Conservation (phyloP, 1,284 basidiomycete genomes). For the Phellopilus nigrolimitatus region DNA sequence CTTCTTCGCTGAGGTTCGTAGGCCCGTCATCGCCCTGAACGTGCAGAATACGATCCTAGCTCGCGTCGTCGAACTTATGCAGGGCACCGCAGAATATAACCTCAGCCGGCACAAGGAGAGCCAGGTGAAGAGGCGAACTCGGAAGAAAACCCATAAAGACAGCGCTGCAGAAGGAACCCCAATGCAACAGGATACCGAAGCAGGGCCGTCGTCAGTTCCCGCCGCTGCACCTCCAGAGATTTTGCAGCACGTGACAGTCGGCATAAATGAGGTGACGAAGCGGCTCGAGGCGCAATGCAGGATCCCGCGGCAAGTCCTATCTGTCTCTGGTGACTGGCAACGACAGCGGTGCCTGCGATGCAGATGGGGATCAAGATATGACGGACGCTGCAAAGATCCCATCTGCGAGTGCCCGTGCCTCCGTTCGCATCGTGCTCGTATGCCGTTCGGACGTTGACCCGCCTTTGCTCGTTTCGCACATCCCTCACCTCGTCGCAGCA, state of each 20-base stretch:
- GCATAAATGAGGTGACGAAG: constrained; percentile 81
- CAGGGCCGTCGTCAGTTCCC: constrained; percentile 12
- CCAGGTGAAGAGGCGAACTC: constrained; percentile 29
- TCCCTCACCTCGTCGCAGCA: constrained; percentile 68
- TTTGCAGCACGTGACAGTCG: constrained; percentile 53
- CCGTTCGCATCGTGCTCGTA: constrained; percentile 52
- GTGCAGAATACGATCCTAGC: constrained; percentile 57
- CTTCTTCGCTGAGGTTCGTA: constrained; percentile 28
- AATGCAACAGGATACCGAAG: constrained; percentile 18
- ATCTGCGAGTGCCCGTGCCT: constrained; percentile 17
- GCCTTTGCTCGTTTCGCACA: constrained; percentile 61
- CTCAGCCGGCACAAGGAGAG: constrained; percentile 28
- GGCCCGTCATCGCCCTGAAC: constrained; percentile 62
- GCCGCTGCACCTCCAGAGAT: constrained; percentile 35
- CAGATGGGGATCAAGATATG: background rate
- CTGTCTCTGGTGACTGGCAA: constrained; percentile 2
- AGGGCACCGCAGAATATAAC: constrained; percentile 46
- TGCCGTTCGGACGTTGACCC: constrained; percentile 73
- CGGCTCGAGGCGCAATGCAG: constrained; percentile 58
- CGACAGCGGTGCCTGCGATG: constrained; percentile 15
- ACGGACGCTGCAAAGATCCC: constrained; percentile 26
- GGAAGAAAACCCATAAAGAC: constrained; percentile 21
- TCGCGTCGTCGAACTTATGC: constrained; percentile 42
- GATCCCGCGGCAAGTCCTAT: constrained; percentile 29
- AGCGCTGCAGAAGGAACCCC: constrained; percentile 23